Percentiles rank a stretch among this genome's conserved stretches.
These are phyloP conservation scores for Umbilicus rupestris DNA, from an alignment of 164 flowering plant genomes.

Conservation along the genomic window DNA sequence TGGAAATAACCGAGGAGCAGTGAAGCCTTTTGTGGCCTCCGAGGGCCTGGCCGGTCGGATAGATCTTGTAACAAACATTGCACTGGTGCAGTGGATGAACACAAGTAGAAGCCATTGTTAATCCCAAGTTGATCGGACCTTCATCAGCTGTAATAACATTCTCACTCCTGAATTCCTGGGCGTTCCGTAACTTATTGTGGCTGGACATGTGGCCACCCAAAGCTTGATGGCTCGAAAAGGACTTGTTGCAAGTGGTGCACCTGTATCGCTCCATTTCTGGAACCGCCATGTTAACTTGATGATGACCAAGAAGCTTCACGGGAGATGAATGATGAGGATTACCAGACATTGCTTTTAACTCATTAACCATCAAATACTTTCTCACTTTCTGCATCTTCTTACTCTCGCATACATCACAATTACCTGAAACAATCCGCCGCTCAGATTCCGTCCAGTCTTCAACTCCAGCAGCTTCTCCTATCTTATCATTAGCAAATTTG, in stretches of 20 bases:
- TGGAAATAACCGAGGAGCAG: slow-evolving; percentile 2
- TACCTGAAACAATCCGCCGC: too few relatives aligned
- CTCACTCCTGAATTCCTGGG: neutral
- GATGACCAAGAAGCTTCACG: neutral
- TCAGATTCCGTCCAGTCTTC: too few relatives aligned
- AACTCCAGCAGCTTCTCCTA: too few relatives aligned
- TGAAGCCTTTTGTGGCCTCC: slow-evolving; percentile 37
- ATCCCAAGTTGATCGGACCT: neutral
- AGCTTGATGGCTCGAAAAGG: slow-evolving; percentile 48
- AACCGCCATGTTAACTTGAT: neutral
- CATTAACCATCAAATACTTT: neutral
- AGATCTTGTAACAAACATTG: slow-evolving; percentile 25
- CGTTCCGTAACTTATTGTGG: slow-evolving; percentile 23
- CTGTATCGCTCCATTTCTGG: slow-evolving; percentile 1
- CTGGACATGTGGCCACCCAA: slow-evolving; percentile 68
- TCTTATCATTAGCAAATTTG: neutral
- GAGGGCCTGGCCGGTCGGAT: slow-evolving; percentile 32
- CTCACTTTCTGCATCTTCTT: neutral
- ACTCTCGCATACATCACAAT: too few relatives aligned
- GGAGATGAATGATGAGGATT: neutral
- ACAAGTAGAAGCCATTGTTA: neutral
- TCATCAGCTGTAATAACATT: neutral
- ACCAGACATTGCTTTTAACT: neutral
- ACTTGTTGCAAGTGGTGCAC: slow-evolving; percentile 38
- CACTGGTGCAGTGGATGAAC: slow-evolving; percentile 16